Percentiles rank a stretch among this genome's conserved stretches.
phyloP scores from a whole-genome alignment of 2,329 filamentous ascomycete species.

The Aquanectria penicillioides region DNA sequence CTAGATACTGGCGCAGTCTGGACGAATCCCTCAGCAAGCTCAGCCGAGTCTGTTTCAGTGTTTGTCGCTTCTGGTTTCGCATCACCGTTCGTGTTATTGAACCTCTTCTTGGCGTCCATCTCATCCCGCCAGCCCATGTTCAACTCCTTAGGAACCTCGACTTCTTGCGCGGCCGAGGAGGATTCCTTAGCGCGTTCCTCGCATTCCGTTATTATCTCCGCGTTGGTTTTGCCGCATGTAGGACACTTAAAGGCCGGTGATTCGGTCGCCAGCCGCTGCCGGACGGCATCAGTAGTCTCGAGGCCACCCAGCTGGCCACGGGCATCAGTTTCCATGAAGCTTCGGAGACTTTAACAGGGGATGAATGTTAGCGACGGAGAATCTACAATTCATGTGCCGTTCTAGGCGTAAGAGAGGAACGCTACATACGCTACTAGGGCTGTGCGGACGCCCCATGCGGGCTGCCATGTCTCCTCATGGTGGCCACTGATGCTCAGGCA shows the following conservation, averaged over 20 bases:
- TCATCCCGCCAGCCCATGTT: slow-evolving; percentile 80
- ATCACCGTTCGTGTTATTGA: too few species aligned
- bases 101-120: slow-evolving; percentile 59
- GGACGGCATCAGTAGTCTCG: slow-evolving; percentile 75
- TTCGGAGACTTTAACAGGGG: slow-evolving; percentile 64
- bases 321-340: slow-evolving; percentile 93
- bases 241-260: slow-evolving; percentile 75
- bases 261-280: slow-evolving; percentile 75
- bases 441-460: slow-evolving; percentile 95
- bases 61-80: slow-evolving; percentile 25
- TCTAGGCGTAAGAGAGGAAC: slow-evolving; percentile 26
- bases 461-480: slow-evolving; percentile 99
- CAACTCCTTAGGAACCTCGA: slow-evolving; percentile 64
- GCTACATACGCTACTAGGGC: slow-evolving; percentile 76
- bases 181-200: slow-evolving; percentile 64
- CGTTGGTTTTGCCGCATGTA: slow-evolving; percentile 76
- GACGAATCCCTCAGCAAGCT: slow-evolving; percentile 68
- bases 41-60: slow-evolving; percentile 55
- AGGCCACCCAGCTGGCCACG: slow-evolving; percentile 91
- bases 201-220: slow-evolving; percentile 77
- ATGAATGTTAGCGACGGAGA: slow-evolving; percentile 7
- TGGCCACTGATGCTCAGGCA: slow-evolving; percentile 94
- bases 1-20: slow-evolving; percentile 51
- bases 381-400: neutral
- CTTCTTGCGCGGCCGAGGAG: slow-evolving; percentile 49